Evolutionary conservation across 768 basidiomycete species (phyloP).

Genomic region (Fomitopsis pulvina): DNA sequence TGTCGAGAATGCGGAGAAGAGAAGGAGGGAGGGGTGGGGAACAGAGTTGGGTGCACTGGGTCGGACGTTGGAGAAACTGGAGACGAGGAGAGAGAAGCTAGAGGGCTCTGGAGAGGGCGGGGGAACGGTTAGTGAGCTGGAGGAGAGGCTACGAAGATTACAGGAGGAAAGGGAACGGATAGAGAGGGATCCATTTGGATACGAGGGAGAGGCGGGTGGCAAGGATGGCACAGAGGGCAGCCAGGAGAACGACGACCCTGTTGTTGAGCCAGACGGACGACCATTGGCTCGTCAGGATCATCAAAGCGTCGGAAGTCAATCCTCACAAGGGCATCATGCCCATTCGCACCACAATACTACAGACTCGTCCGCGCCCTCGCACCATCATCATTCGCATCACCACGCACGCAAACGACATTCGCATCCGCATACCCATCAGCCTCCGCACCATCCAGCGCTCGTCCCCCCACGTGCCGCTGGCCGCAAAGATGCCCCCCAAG

Average conservation of each 20-base stretch:
- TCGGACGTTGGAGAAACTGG: slow-evolving; percentile 63
- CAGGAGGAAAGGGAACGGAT: slow-evolving; percentile 52
- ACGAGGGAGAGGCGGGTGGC: slow-evolving; percentile 13
- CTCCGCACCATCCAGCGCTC: slow-evolving; percentile 5
- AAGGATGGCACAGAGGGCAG: slow-evolving; percentile 6
- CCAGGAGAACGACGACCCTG: slow-evolving; percentile 1
- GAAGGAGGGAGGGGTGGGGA: slow-evolving; percentile 48
- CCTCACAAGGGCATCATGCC: background rate
- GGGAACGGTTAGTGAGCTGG: slow-evolving; percentile 59
- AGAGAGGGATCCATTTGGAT: slow-evolving; percentile 26
- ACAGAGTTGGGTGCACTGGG: slow-evolving; percentile 49
- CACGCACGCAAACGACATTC: slow-evolving; percentile 19
- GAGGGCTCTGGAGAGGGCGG: slow-evolving; percentile 52
- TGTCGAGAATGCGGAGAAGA: slow-evolving; percentile 43
- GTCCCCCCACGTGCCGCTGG: background rate
- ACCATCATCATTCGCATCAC: slow-evolving; percentile 7
- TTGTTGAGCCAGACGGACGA: background rate
- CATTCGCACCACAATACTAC: background rate
- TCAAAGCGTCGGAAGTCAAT: background rate
- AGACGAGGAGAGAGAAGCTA: slow-evolving; percentile 58
- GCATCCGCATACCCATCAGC: slow-evolving; percentile 13
- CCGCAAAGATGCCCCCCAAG: background rate
- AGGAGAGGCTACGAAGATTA: slow-evolving; percentile 55
- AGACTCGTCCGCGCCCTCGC: slow-evolving; percentile 1
- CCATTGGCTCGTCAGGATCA: background rate